Conservation (phyloP, 1,284 basidiomycete genomes). For the Phaffia rhodozyma region DNA sequence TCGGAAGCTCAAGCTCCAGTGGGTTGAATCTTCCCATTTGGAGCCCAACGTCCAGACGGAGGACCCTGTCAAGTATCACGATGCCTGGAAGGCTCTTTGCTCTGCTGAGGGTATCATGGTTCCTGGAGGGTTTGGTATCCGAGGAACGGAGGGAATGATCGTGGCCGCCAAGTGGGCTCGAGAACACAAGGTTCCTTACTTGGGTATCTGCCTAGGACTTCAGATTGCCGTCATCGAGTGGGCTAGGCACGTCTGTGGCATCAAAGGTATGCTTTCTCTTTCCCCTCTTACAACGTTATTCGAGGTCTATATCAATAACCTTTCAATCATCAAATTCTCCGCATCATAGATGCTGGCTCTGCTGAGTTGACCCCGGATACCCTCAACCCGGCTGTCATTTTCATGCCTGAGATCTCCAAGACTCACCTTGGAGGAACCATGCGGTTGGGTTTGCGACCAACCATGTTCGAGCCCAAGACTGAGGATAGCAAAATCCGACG, state of each 20-base stretch:
- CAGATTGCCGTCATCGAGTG: slow-evolving; percentile 95
- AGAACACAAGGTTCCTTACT: slow-evolving; percentile 86
- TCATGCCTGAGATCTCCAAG: slow-evolving; percentile 98
- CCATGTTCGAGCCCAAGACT: slow-evolving; percentile 59
- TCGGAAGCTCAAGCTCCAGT: slow-evolving; percentile 69
- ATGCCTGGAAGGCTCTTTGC: slow-evolving; percentile 88
- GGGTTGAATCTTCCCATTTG: slow-evolving; percentile 94
- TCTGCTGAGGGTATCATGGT: slow-evolving; percentile 89
- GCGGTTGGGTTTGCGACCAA: slow-evolving; percentile 89
- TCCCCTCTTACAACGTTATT: not conserved
- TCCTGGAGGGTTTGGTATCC: slow-evolving; percentile 86
- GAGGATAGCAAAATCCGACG: slow-evolving; percentile 57
- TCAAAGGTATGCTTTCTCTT: slow-evolving; percentile 44
- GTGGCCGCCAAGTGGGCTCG: slow-evolving; percentile 92
- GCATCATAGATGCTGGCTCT: slow-evolving; percentile 64
- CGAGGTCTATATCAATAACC: not conserved
- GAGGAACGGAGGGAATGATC: slow-evolving; percentile 96
- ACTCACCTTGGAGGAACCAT: slow-evolving; percentile 99
- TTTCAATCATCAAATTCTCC: slow-evolving; percentile 7
- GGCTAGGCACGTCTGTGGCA: slow-evolving; percentile 71
- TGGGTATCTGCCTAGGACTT: slow-evolving; percentile 97
- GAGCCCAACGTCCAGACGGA: slow-evolving; percentile 66
- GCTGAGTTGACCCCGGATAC: slow-evolving; percentile 58
- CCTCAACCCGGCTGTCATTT: slow-evolving; percentile 68
- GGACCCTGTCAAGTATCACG: slow-evolving; percentile 83